Evolutionary conservation across 176 grass and related monocot genomes (phyloP), one percentile per base, ranked within the genome.

Genomic region (Cenchrus americanus): DNA sequence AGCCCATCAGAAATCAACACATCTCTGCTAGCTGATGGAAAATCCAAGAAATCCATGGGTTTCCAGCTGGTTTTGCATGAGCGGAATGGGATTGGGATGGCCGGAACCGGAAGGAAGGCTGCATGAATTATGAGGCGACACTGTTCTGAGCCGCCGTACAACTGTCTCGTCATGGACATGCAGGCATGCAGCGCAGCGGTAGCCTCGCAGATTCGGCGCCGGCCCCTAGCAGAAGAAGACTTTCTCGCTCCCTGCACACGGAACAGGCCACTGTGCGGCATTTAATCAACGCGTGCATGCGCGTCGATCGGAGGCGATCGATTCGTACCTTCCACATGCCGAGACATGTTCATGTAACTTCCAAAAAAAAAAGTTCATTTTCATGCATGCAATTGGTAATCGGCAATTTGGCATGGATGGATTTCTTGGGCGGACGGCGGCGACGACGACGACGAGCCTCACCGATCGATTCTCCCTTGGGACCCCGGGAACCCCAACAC

Each of bases 121-220:
- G 15, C 22, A 7, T 21, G 37, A 69, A 82, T 77, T 81, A 82
- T 73, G 63, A 22, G 21, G 43, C 13, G 17, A 23, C 14, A 72
- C 27, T 51, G 21, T 51, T 51, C 14, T 79, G 50, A 50, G 21
- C 7, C 6, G 19, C 79, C 83, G 79, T 90, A 86, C 88, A 50
- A 43, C 66, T 83, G 84, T 73, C 69, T 72, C 50, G 59, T 52
- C 48, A 73, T 82, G 65, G 71, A 77, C 88, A 74, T 51, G 78
- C 72, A 78, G 71, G 72, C 88, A 74, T 51, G 78, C 72, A 78
- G 52, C 19, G 53, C 80, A 59, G 66, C 37, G 53, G 42, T 57
- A 32, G 61, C 42, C 73, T 63, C 73, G 15, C 79, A 79, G 79
- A 83, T 90, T 86, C 79, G 74, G 84, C 88, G 88, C 73, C 73